Base-by-base conservation (phyloP, 768 basidiomycete genomes). In the Inosperma sp. region DNA sequence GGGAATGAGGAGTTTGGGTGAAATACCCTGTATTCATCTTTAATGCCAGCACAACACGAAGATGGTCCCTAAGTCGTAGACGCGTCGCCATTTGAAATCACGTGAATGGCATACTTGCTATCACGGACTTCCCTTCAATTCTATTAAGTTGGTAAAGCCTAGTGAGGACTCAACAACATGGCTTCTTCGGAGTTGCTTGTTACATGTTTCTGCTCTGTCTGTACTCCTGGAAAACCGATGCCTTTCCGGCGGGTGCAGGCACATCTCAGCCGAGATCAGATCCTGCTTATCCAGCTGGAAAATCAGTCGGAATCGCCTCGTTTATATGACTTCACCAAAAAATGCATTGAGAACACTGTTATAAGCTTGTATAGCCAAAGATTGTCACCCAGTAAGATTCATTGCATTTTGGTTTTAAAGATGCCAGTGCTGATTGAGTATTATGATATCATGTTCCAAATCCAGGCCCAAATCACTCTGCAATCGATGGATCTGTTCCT, bases 231-330 rank as follows among this genome's bases (percentile, higher is more conserved):
- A 40, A 40, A 40, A 40, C 9, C 37, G 7, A 21, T 40, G 21
- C 37, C 37, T n/a, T 21, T n/a, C 17, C 37, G 37, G 37, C 13
- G 37, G 21, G 17, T 21, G 21, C 37, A 40, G 17, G 37, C 37
- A 40, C 37, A 40, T 40, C 37, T 40, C 37, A 21, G 17, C n/a
- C 13, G 37, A n/a, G 37, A 40, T 40, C 37, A 40, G 21, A 40
- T 16, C 13, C 9, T 21, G 21, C 37, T 40, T 19, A n/a, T n/a
- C 9, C 13, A 40, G 13, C 37, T 40, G 8, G 37, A 40, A 21
- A 40, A 7, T 40, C 37, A 40, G 37, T 40, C 37, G 17, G 37
- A 40, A 40, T n/a, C 37, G 7, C 37, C 37, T 21, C 8, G 8
- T n/a, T 19, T 40, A 21, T 21, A 16, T 40, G 8, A 21, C 9